Conservation (phyloP, 148 eudicot species). For the Fallopia convolvulus region DNA sequence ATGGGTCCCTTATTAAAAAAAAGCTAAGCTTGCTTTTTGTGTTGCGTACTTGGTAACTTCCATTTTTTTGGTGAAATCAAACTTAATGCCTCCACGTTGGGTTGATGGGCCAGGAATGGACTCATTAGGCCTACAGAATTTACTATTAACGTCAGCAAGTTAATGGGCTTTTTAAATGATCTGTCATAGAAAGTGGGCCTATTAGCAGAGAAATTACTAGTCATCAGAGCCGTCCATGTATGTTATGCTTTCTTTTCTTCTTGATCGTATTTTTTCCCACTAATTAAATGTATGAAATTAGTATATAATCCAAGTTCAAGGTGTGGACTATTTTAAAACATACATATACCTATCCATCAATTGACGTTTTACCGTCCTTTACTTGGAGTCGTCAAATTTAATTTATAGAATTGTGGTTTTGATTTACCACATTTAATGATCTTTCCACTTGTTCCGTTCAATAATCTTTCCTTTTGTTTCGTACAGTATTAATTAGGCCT, state of each 20-base stretch:
- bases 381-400: too few species aligned
- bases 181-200: neutral
- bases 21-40: neutral
- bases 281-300: too few species aligned
- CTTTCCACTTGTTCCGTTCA: too few species aligned
- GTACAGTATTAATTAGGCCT: too few species aligned
- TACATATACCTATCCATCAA: too few species aligned
- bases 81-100: neutral
- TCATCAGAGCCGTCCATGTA: neutral
- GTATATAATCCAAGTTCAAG: too few species aligned
- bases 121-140: neutral
- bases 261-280: neutral
- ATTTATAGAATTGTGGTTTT: too few species aligned
- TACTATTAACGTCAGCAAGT: neutral
- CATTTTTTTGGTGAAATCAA: neutral
- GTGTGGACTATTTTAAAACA: too few species aligned
- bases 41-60: neutral
- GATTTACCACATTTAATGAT: too few species aligned
- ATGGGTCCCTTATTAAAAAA: too few species aligned
- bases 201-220: neutral
- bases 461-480: too few species aligned
- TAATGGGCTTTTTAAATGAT: neutral
- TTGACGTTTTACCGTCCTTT: too few species aligned
- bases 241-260: neutral
- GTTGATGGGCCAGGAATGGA: conserved; percentile 8